Evolutionary conservation across 345 rosid species (phyloP), one percentile per base, ranked within the genome.

Genomic region (Murraya koenigii): DNA sequence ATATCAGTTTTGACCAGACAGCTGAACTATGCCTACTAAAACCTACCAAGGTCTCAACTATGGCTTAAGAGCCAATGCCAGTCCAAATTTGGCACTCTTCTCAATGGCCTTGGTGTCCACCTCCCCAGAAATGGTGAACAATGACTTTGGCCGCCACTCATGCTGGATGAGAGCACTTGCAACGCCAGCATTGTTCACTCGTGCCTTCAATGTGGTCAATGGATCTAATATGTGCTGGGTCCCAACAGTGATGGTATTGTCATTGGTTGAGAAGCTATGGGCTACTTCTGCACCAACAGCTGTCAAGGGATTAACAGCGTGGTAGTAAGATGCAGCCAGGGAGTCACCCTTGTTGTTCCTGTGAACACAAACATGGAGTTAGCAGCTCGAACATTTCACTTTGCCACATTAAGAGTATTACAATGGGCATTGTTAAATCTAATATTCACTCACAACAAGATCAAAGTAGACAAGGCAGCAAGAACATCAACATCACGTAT

Each of bases 1-100:
- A 78, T 30, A 35, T 26, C 22, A 19, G 72, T 80, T 44, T 76
- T 39, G 36, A 71, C 81, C 61, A 75, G 80, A 61, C 55, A 74
- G 71, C 74, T 77, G 72, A 54, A 55, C 68, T 61, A 81, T 72
- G 44, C 59, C 66, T 63, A 75, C 70, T 54, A 71, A 75, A 26
- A 64, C 66, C 71, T 66, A 76, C 55, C 65, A 36, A 44, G 65
- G 35, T 80, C 85, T 22, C n/a, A 54, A 55, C 75, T 80, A 93
- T 11, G 97, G 96, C 88, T 95, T 92, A 71, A 95, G 92, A 72
- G 95, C 91, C 82, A 95, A 85, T 69, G 97, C 92, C 80, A 95
- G 78, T 30, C 99, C 98, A 77, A 95, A 84, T 87, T 92, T 95
- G 35, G 98, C 88, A 35, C 85, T 91, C 90, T 93, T 93, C 69